Conservation (phyloP, 495 filamentous ascomycete species). For the Hyphodiscus hymeniophilus region DNA sequence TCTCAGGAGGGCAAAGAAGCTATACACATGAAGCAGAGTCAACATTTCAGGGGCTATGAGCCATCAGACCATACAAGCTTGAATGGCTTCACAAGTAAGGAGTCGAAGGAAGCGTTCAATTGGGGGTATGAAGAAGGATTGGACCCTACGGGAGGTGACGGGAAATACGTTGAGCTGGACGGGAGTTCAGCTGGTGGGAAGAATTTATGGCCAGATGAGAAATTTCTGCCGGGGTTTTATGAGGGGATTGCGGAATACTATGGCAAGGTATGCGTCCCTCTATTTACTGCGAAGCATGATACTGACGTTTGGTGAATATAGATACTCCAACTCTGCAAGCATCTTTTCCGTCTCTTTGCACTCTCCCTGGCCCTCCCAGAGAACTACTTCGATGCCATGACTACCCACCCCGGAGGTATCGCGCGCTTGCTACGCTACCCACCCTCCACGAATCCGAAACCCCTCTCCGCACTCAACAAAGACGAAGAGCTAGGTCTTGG, state of each 20-base stretch:
- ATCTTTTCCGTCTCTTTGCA: conserved; percentile 36
- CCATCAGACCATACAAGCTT: conserved; percentile 16
- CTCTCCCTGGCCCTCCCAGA: conserved; percentile 36
- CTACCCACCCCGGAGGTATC: conserved; percentile 34
- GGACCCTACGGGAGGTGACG: conserved; percentile 20
- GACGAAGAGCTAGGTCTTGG: conserved; percentile 36
- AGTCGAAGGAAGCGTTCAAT: conserved; percentile 24
- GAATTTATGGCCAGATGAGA: conserved; percentile 19
- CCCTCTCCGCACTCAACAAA: conserved; percentile 14
- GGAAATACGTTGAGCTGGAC: conserved; percentile 23
- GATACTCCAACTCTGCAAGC: conserved; percentile 26
- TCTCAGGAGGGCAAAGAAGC: conserved; percentile 11
- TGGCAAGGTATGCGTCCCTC: conserved; percentile 8
- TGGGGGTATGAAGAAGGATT: conserved; percentile 22
- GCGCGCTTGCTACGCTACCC: conserved; percentile 39
- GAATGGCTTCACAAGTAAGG: conserved; percentile 14
- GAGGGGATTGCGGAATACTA: conserved; percentile 18
- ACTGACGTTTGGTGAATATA: not conserved
- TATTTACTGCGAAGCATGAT: not conserved
- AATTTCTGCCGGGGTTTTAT: conserved; percentile 20
- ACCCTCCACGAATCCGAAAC: conserved; percentile 24
- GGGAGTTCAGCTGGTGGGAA: conserved; percentile 7
- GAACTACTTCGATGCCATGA: conserved; percentile 34
- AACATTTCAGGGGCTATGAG: conserved; percentile 20
- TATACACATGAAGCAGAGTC: conserved; percentile 18